Base-by-base conservation (phyloP, 805 yeast species). In the Hanseniaspora thailandica region DNA sequence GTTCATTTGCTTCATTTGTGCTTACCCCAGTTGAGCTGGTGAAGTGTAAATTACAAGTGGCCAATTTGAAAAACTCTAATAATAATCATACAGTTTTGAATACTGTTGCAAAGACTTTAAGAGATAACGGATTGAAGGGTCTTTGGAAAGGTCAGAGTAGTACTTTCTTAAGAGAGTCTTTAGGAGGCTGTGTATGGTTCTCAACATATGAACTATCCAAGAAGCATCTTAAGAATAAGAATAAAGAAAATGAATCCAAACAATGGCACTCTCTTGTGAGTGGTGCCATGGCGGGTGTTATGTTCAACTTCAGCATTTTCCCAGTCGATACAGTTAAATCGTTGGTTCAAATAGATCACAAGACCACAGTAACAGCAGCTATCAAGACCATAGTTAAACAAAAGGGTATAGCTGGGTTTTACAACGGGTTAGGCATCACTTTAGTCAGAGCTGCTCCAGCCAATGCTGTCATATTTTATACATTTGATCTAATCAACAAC, bases 121-220 rank as follows among this genome's bases (percentile, higher is more conserved):
- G 60, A 17, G 66, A 71, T 3, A 71, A 74, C 15, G 96, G 97
- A 0, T 6, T 86, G 0, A 41, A 59, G 9, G 96, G 96, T 0
- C 72, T 89, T 56, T 89, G 96, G 95, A 77, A 77, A 57, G 97
- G 97, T 1, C 88, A 88, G 59, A 70, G 80, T 0, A 81, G 93
- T 20, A 89, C 97, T 0, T 68, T 86, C 46, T 57, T 85, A 2
- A 75, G 97, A 60, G 97, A 89, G 64, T 75, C 86, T 36, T 82
- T 88, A 28, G 97, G 97, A 7, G 85, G 96, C 1, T 86, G 95
- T 4, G 81, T 90, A 1, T 89, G 97, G 97, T 89, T 89, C 69
- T 90, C 95, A 0, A 78, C 93, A 17, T 88, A 88, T 65, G 96
- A 88, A 63, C 68, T 74, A 44, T 69, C 77, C 57, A 71, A 72